These are phyloP conservation scores for Dactylis glomerata DNA, from an alignment of 176 grass and related monocot species.

Conservation along the genomic window DNA sequence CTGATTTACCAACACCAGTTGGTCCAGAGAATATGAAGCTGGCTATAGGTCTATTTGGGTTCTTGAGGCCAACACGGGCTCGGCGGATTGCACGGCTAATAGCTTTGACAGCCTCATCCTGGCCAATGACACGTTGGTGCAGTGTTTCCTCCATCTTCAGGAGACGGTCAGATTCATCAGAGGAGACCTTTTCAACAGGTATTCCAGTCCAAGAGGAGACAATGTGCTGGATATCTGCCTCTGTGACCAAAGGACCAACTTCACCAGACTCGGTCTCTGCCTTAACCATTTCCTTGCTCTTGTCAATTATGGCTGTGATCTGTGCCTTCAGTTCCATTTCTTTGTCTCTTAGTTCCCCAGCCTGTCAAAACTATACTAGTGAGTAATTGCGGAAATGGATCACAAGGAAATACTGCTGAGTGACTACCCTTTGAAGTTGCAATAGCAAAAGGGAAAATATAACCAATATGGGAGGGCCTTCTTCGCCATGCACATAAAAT, in stretches of 20 bases:
- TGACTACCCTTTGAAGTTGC: neutral
- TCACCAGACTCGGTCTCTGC: constrained; percentile 85
- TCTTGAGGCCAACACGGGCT: constrained; percentile 95
- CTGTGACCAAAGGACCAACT: constrained; percentile 71
- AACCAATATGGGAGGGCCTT: neutral
- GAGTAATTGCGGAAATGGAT: neutral
- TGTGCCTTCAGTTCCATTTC: constrained; percentile 90
- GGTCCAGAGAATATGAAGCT: constrained; percentile 99
- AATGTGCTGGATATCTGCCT: constrained; percentile 96
- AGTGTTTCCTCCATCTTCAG: constrained; percentile 99
- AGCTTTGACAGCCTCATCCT: constrained; percentile 96
- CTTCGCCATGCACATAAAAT: neutral
- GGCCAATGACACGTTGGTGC: constrained; percentile 81
- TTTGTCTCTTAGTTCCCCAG: constrained; percentile 70
- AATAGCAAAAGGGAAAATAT: neutral
- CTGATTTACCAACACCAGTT: constrained; percentile 96
- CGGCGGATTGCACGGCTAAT: constrained; percentile 92
- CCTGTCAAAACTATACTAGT: constrained; percentile 38
- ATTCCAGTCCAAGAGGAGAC: constrained; percentile 97
- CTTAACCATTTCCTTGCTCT: constrained; percentile 85
- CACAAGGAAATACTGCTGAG: neutral
- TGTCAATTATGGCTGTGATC: constrained; percentile 76
- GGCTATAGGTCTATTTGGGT: constrained; percentile 88
- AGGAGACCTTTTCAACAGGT: constrained; percentile 92
- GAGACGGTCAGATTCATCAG: constrained; percentile 84